Evolutionary conservation across 192 early-diverging fungal genomes (phyloP), one percentile per base, ranked within the genome.

Genomic region (Irineochytrium annulatum): DNA sequence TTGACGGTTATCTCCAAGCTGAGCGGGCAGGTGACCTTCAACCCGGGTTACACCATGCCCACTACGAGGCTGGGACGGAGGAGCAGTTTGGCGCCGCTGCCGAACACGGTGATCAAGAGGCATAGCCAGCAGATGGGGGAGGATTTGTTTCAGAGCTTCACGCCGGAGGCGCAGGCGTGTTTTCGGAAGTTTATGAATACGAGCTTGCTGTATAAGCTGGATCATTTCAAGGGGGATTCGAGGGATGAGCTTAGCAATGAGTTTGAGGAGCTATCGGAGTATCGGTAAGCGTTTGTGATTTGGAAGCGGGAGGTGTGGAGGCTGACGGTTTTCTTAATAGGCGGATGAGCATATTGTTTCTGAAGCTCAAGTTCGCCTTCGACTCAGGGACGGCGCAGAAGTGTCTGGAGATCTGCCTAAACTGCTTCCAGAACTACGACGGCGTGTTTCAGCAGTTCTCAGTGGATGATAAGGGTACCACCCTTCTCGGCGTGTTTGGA

Each of bases 301-400:
- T n/a, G n/a, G n/a, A n/a, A n/a, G n/a, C n/a, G n/a, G n/a, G n/a
- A n/a, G n/a, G n/a, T n/a, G n/a, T n/a, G n/a, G n/a, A n/a, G n/a
- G n/a, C n/a, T n/a, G n/a, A n/a, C n/a, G n/a, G n/a, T n/a, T n/a
- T n/a, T n/a, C n/a, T 13, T 13, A 41, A 65, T 37, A 34, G 63
- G 22, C 17, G 56, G 20, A 55, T 65, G 11, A 65, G 55, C 14
- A 58, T 65, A 11, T 57, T 65, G 56, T 65, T 65, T 33, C 56
- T 65, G 16, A 65, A 65, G 32, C 56, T 65, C 37, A 52, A 55
- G 11, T 65, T 65, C 34, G 20, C 34, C 13, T 65, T 57, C 34
- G 48, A 52, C n/a, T 51, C 55, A 51, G 29, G 39, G 32, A 56
- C 34, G 24, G 56, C 63, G 19, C 63, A 65, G 33, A 43, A 51